A percentile compares a stretch with the other conserved stretches of the same genome.
These are phyloP conservation scores for Coleophoma cylindrospora DNA, from an alignment of 2,329 filamentous ascomycete genomes.

Conservation along the genomic window DNA sequence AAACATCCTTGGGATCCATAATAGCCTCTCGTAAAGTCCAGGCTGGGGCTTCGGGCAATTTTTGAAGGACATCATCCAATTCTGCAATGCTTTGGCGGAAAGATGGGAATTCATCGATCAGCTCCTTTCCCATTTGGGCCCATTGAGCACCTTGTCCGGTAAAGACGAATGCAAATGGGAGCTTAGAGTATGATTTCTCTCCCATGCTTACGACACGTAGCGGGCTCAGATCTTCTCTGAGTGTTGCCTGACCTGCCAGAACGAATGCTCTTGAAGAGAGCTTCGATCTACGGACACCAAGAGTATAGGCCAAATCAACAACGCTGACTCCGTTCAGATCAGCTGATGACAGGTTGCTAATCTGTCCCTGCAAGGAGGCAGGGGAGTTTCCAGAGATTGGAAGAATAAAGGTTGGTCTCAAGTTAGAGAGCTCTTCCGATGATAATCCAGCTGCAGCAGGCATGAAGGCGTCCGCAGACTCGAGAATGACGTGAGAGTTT, in stretches of 20 bases:
- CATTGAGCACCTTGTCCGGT: constrained; percentile 10
- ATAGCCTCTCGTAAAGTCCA: neutral
- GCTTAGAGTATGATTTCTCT: too few relatives aligned
- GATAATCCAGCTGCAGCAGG: neutral
- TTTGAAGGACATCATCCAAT: neutral
- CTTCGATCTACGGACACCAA: neutral
- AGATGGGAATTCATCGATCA: constrained; percentile 6
- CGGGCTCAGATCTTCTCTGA: too few relatives aligned
- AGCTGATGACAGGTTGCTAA: neutral
- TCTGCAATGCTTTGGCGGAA: neutral
- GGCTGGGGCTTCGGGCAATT: neutral
- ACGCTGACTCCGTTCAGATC: neutral
- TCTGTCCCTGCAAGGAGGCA: neutral
- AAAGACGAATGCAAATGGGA: constrained; percentile 2
- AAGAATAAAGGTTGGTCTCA: neutral
- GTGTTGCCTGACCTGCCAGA: neutral
- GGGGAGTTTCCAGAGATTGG: neutral
- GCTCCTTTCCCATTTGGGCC: constrained; percentile 2
- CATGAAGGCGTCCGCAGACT: constrained; percentile 10
- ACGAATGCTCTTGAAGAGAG: neutral
- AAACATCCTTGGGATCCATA: too few relatives aligned
- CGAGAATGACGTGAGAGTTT: constrained; percentile 37
- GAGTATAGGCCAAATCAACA: constrained; percentile 4
- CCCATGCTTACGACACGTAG: too few relatives aligned
- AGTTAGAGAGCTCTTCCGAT: neutral